These are phyloP conservation scores for Mycosphaerella sp. DNA, from an alignment of 2,329 filamentous ascomycete species.

Conservation along the genomic window DNA sequence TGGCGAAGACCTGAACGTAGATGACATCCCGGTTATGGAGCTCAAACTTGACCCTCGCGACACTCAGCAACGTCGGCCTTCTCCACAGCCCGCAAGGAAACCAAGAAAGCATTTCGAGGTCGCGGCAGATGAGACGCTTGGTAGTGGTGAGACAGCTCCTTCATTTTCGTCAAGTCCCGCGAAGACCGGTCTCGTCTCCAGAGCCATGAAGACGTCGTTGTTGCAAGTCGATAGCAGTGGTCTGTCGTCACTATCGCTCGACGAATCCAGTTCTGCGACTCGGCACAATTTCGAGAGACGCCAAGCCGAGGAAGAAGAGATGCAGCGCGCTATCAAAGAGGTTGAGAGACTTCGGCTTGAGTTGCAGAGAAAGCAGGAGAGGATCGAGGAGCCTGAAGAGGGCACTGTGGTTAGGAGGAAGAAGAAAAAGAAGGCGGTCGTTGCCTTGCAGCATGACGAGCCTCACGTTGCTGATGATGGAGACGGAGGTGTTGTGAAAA, in stretches of 20 bases:
- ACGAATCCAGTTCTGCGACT: conserved; percentile 38
- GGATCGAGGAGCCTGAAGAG: conserved; percentile 60
- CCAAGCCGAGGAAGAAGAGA: conserved; percentile 75
- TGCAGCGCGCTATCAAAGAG: conserved; percentile 80
- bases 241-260: conserved; percentile 65
- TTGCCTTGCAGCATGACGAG: conserved; percentile 19
- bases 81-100: conserved; percentile 22
- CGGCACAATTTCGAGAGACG: conserved; percentile 58
- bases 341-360: conserved; percentile 80
- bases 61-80: conserved; percentile 8
- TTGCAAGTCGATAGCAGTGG: conserved; percentile 84
- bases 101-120: conserved; percentile 41
- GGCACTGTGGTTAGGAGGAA: conserved; percentile 57
- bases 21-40: conserved; percentile 93
- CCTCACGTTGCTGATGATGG: conserved; percentile 17
- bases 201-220: conserved; percentile 54
- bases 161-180: conserved; percentile 21
- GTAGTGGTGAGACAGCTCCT: conserved; percentile 28
- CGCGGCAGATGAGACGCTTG: conserved; percentile 45
- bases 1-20: conserved; percentile 76
- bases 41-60: conserved; percentile 59
- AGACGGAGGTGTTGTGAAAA: conserved; percentile 30
- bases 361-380: conserved; percentile 77
- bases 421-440: conserved; percentile 46
- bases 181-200: conserved; percentile 29